Percentiles rank a stretch among this genome's conserved stretches.
These are phyloP conservation scores for Erigeron philadelphicus DNA, from an alignment of 140 eudicot species.

Conservation along the genomic window DNA sequence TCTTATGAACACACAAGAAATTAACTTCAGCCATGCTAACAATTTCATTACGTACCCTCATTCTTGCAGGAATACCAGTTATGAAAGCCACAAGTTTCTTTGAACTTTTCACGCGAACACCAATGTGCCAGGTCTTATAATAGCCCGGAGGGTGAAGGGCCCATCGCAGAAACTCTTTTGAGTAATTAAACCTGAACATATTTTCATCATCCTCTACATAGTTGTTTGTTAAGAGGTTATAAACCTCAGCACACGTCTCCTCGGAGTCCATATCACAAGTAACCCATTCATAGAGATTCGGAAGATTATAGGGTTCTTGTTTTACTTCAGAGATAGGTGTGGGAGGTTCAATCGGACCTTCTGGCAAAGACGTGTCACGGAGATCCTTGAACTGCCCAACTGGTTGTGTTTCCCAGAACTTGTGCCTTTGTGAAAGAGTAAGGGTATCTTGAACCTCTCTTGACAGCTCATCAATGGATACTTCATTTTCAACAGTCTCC, in stretches of 20 bases:
- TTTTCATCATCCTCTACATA: slow-evolving; percentile 69
- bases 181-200: slow-evolving; percentile 63
- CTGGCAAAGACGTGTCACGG: slow-evolving; percentile 38
- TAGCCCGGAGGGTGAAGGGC: slow-evolving; percentile 66
- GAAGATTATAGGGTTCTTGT: slow-evolving; percentile 63
- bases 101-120: slow-evolving; percentile 53
- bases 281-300: slow-evolving; percentile 53
- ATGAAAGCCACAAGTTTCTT: slow-evolving; percentile 62
- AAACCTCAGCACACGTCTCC: slow-evolving; percentile 57
- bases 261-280: slow-evolving; percentile 56
- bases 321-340: slow-evolving; percentile 55
- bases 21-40: slow-evolving; percentile 64
- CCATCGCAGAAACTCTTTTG: slow-evolving; percentile 61
- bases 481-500: slow-evolving; percentile 31
- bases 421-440: slow-evolving; percentile 44
- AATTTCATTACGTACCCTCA: slow-evolving; percentile 41
- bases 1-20: slow-evolving; percentile 66
- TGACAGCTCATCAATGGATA: slow-evolving; percentile 37
- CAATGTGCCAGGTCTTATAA: slow-evolving; percentile 59
- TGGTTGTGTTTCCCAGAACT: slow-evolving; percentile 71
- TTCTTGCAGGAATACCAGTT: slow-evolving; percentile 55
- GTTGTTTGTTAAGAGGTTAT: slow-evolving; percentile 47
- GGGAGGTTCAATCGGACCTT: slow-evolving; percentile 61
- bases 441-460: slow-evolving; percentile 51
- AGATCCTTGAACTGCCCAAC: slow-evolving; percentile 65